A percentile compares a stretch with the other conserved stretches of the same genome.
Conservation (phyloP, 768 basidiomycete genomes). For the Pisolithus microcarpus region DNA sequence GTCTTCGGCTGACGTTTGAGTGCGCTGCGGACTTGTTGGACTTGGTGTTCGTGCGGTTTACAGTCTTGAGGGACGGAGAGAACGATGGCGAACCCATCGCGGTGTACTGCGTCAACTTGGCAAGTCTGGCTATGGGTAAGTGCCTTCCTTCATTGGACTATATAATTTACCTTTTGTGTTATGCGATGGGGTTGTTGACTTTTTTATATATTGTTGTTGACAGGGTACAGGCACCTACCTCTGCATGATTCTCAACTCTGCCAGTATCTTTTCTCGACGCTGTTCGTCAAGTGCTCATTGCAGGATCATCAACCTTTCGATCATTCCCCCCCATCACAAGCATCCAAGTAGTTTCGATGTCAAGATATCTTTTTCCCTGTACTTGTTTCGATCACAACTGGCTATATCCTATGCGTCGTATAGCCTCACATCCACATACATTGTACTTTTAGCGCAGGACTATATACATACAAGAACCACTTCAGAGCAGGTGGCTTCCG, state of each 20-base stretch:
- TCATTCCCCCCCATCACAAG: too few species aligned
- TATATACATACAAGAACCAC: too few species aligned
- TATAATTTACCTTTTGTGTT: background rate
- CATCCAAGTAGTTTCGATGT: too few species aligned
- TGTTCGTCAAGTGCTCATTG: conserved; percentile 69
- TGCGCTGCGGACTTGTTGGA: conserved; percentile 73
- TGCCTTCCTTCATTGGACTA: conserved; percentile 9
- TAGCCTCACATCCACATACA: too few species aligned
- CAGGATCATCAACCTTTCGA: conserved; percentile 20
- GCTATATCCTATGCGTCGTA: too few species aligned
- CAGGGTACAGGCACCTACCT: conserved; percentile 87
- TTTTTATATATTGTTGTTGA: background rate
- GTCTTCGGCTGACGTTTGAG: conserved; percentile 63
- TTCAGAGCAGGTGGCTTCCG: too few species aligned
- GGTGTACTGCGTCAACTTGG: conserved; percentile 65
- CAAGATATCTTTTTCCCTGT: too few species aligned
- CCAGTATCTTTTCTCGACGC: conserved; percentile 88
- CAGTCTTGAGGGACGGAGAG: conserved; percentile 58
- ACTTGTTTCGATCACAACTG: too few species aligned
- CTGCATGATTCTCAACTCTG: conserved; percentile 82
- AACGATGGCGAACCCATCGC: conserved; percentile 62
- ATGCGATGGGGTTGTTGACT: background rate
- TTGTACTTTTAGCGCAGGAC: too few species aligned
- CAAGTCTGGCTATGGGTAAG: conserved; percentile 65
- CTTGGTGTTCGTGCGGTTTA: conserved; percentile 77